Evolutionary conservation across 2,329 filamentous ascomycete species (phyloP).

Genomic region (Microsporum ferrugineum): DNA sequence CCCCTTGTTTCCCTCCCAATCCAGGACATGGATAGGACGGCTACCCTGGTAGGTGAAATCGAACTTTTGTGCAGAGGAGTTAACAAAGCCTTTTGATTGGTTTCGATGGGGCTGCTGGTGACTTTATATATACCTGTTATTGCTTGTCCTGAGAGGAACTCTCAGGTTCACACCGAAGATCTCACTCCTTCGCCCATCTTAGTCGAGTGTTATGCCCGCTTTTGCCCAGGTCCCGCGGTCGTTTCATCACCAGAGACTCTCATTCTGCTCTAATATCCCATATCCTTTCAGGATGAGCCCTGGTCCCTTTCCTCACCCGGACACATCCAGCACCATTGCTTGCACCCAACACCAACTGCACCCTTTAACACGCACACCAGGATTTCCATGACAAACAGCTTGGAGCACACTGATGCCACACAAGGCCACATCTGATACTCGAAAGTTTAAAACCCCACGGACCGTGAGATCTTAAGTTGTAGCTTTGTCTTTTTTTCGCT

Average conservation of each 20-base stretch:
- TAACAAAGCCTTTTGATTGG: neutral
- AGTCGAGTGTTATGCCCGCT: neutral
- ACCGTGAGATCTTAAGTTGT: neutral
- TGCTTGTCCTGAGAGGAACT: neutral
- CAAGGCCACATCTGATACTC: constrained; percentile 1
- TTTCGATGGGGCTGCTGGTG: neutral
- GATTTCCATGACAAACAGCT: neutral
- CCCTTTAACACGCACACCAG: constrained; percentile 4
- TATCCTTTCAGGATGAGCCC: neutral
- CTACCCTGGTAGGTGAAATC: neutral
- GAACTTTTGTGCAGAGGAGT: neutral
- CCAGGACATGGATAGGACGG: neutral
- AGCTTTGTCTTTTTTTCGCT: neutral
- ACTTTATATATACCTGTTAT: neutral
- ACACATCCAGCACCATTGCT: neutral
- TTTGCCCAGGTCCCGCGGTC: neutral
- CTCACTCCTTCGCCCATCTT: neutral
- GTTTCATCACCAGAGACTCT: neutral
- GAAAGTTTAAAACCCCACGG: constrained; percentile 2
- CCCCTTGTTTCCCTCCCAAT: neutral
- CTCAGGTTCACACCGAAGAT: neutral
- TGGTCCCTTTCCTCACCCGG: neutral
- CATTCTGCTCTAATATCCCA: neutral
- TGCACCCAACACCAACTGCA: neutral
- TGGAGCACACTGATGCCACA: neutral